Evolutionary conservation across 148 eudicot species (phyloP), one percentile per base, ranked within the genome.

Genomic region (Diospyros lotus): DNA sequence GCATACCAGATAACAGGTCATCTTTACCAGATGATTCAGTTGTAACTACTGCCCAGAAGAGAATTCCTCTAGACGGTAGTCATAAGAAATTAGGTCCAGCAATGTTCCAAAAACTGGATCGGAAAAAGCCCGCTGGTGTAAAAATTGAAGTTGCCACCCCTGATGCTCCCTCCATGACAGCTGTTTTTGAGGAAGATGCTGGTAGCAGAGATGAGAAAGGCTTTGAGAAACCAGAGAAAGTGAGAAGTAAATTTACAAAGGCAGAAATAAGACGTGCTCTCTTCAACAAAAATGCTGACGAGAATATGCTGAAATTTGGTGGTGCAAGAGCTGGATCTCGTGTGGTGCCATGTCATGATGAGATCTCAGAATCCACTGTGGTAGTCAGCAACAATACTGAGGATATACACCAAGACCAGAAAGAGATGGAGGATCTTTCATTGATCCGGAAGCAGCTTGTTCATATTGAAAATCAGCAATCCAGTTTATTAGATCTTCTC

Each of bases 391-490:
- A 88, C 80, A 68, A 74, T 39, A 77, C 81, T 64, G 82, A 76
- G 69, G 84, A 84, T 76, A 18, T 67, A 11, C 76, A 80, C 66
- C 83, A 80, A 74, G 82, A 80, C 76, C 91, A 82, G 62, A 87
- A 83, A 82, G 94, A 89, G 76, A 73, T 74, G 65, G 98, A 91
- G 72, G 94, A 88, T 69, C 86, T 93, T 68, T 88, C 94, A 66
- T 74, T 77, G 72, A 93, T 93, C 71, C 89, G 90, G 15, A 83
- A 88, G 83, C 98, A 93, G 72, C 98, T 93, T 71, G 85, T 80
- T 83, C 98, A 89, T 74, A 93, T 93, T 78, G 94, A 93, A 77
- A 82, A 68, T 73, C 96, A 91, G 81, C 98, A 93, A 82, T 85
- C 96, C 66, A 88, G 80, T 86, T 74, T 93, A 83, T 77, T 93